phyloP scores from a whole-genome alignment of 441 rosid genomes.

The Pelargonium myrrhifolium region DNA sequence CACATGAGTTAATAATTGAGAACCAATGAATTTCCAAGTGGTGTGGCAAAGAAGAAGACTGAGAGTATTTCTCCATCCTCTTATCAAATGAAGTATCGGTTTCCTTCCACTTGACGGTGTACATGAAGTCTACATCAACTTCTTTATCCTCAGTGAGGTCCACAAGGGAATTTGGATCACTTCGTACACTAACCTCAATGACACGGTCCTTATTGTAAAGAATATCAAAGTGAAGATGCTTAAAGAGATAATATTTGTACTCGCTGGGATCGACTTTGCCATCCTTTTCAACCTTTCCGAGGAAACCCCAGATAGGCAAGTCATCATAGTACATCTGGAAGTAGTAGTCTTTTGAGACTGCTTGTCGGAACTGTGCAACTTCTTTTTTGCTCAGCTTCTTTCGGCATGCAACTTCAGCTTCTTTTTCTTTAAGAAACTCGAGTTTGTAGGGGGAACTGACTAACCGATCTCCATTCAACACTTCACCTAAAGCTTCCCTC shows the following conservation, averaged over 20 bases:
- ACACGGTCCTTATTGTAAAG: conserved; percentile 42
- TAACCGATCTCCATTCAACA: conserved; percentile 46
- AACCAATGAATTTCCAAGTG: conserved; percentile 41
- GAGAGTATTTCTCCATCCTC: conserved; percentile 36
- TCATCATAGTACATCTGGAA: conserved; percentile 64
- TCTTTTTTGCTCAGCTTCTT: conserved; percentile 32
- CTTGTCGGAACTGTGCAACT: conserved; percentile 35
- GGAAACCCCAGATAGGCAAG: conserved; percentile 52
- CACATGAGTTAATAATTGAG: conserved; percentile 39
- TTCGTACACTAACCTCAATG: conserved; percentile 33
- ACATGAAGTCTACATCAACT: conserved; percentile 30
- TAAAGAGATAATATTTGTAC: conserved; percentile 35
- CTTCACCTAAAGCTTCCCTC: conserved; percentile 45
- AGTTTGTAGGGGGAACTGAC: conserved; percentile 39
- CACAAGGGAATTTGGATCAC: conserved; percentile 28
- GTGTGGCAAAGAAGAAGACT: conserved; percentile 31
- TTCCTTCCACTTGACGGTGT: conserved; percentile 36
- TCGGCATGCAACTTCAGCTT: conserved; percentile 28
- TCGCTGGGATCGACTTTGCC: conserved; percentile 35
- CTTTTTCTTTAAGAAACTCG: conserved; percentile 29
- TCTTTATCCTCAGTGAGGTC: conserved; percentile 31
- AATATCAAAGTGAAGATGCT: conserved; percentile 38
- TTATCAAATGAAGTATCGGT: conserved; percentile 31
- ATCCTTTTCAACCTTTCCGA: conserved; percentile 45
- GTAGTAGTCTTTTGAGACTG: conserved; percentile 40